Evolutionary conservation across 1,284 basidiomycete genomes (phyloP).

Genomic region (Pseudozyma sp.): DNA sequence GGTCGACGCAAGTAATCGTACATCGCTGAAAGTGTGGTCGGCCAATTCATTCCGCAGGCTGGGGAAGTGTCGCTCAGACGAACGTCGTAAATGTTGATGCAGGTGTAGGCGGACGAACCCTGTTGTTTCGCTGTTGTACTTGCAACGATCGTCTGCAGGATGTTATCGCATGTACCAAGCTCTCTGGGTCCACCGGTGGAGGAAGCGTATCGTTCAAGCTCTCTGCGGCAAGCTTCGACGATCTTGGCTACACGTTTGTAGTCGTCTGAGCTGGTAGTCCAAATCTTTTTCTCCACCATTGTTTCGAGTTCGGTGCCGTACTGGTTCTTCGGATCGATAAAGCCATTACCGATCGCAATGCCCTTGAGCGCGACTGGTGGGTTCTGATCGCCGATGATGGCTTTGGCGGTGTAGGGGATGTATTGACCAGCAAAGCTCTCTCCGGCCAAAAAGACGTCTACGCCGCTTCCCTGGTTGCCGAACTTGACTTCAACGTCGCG

Average conservation of each 20-base stretch:
- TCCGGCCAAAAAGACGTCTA: conserved; percentile 71
- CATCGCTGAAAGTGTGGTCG: conserved; percentile 83
- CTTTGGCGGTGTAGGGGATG: conserved; percentile 76
- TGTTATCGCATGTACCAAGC: conserved; percentile 76
- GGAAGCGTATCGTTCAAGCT: conserved; percentile 69
- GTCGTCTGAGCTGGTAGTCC: conserved; percentile 79
- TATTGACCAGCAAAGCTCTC: conserved; percentile 55
- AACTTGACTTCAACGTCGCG: conserved; percentile 38
- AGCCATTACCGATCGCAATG: conserved; percentile 93
- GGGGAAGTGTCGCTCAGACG: conserved; percentile 84
- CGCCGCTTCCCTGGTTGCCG: conserved; percentile 75
- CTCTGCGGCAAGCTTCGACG: conserved; percentile 76
- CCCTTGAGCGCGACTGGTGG: conserved; percentile 77
- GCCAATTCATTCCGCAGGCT: conserved; percentile 99
- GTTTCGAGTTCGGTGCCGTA: conserved; percentile 92
- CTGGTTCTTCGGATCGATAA: conserved; percentile 90
- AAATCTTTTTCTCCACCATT: conserved; percentile 81
- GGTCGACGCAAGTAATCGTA: conserved; percentile 82
- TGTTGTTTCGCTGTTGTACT: conserved; percentile 70
- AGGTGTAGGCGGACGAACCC: conserved; percentile 72
- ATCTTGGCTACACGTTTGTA: conserved; percentile 61
- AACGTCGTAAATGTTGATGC: conserved; percentile 95
- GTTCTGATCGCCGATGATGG: conserved; percentile 77
- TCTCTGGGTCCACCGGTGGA: conserved; percentile 74
- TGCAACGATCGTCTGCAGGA: conserved; percentile 76